These are phyloP conservation scores for Diplodia intermedia DNA, from an alignment of 2,329 filamentous ascomycete genomes.

Conservation along the genomic window DNA sequence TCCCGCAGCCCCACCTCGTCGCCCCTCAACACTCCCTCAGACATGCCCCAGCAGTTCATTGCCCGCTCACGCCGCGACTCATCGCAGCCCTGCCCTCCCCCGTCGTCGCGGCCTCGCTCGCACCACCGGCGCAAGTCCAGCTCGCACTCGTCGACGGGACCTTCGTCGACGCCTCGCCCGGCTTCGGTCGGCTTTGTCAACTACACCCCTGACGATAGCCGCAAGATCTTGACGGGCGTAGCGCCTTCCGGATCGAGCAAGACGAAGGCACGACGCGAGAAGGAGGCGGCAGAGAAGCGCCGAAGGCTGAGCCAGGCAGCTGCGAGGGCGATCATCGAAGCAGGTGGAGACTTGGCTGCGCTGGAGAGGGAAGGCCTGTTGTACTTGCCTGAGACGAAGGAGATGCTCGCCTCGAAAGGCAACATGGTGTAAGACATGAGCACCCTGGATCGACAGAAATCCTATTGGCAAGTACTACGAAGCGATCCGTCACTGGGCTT, in stretches of 20 bases:
- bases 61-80: slow-evolving; percentile 24
- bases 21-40: slow-evolving; percentile 2
- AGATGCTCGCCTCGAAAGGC: slow-evolving; percentile 16
- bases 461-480: not conserved
- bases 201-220: slow-evolving; percentile 81
- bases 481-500: not conserved
- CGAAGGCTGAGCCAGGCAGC: slow-evolving; percentile 72
- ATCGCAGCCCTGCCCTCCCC: slow-evolving; percentile 9
- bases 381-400: slow-evolving; percentile 28
- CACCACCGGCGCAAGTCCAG: slow-evolving; percentile 30
- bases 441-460: not conserved
- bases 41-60: slow-evolving; percentile 14
- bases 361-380: slow-evolving; percentile 53
- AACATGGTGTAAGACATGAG: not conserved
- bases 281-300: slow-evolving; percentile 81
- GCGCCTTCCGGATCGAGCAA: slow-evolving; percentile 90
- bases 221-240: slow-evolving; percentile 83
- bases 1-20: slow-evolving; percentile 29
- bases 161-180: slow-evolving; percentile 45
- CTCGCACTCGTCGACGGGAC: slow-evolving; percentile 33
- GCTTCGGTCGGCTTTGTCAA: slow-evolving; percentile 78
- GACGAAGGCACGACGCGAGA: slow-evolving; percentile 91
- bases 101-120: slow-evolving; percentile 18
- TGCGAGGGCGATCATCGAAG: slow-evolving; percentile 71
- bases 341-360: slow-evolving; percentile 67